Evolutionary conservation across 768 basidiomycete species (phyloP), one percentile per base, ranked within the genome.

Genomic region (Agaricus sinodeliciosus): DNA sequence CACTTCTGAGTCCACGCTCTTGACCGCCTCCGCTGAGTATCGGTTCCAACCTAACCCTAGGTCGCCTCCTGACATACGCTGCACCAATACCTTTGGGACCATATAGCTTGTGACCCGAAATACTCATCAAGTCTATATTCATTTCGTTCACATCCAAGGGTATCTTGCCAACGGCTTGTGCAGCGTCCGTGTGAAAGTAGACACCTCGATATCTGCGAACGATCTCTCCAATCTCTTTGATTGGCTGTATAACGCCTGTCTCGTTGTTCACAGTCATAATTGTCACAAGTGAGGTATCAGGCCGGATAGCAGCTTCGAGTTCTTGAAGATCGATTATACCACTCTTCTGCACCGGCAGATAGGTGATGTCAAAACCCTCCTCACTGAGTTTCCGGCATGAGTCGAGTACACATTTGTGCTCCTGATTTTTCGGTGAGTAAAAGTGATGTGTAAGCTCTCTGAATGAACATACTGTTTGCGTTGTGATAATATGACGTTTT

Each of bases 231-330:
- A 99, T 99, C 66, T 97, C 93, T 65, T 90, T 87, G 57, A 98
- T 77, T 2, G 96, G 96, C 64, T 98, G 96, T 51, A 99, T 96
- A 58, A 97, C 94, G 19, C 96, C 96, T 3, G 94, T 98, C 72
- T 99, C 96, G 69, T 99, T 99, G 74, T 99, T 99, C 55, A 99
- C 96, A 15, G 90, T 81, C 96, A 99, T 99, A 65, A 99, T 85
- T 11, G 94, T 95, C 42, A 99, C 84, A n/a, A 98, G 72, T 1
- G 89, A 90, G 11, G 92, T 94, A 55, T 94, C 92, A 8, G 94
- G 93, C 28, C 92, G 84, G 54, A 99, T 93, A 35, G 94, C 87
- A 1, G 77, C 80, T 63, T 93, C 90, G 28, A 99, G 81, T 8
- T 81, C 82, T 15, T 83, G 73, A 48, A 99, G 72, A 27, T 82